Percentiles rank a stretch among this genome's conserved stretches.
Evolutionary conservation across 208 protist species (phyloP).

Genomic region (Plasmodiophora brassicae): DNA sequence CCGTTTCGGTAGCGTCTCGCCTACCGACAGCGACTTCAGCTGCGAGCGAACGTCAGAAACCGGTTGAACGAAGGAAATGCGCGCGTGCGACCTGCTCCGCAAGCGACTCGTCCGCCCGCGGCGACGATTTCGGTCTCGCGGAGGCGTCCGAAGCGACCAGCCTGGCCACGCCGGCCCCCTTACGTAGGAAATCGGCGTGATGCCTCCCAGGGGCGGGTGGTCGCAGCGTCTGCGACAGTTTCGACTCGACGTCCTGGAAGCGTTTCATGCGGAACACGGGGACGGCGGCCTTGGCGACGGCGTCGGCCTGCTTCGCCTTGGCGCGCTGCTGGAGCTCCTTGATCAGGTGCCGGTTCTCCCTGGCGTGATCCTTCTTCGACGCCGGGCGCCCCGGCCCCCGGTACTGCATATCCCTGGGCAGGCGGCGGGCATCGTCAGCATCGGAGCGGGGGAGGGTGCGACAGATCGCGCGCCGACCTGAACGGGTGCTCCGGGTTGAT

Average conservation of each 20-base stretch:
- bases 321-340: neutral
- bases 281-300: neutral
- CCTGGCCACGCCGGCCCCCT: no score
- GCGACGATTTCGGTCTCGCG: no score
- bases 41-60: neutral
- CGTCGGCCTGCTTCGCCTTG: neutral
- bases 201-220: neutral
- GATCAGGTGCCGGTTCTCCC: neutral
- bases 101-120: no score
- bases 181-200: neutral
- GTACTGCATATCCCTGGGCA: neutral
- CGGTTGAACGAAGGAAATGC: no score
- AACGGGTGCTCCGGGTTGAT: slow-evolving; percentile 9
- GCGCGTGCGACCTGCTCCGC: no score
- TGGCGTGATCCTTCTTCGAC: neutral
- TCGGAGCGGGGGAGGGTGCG: neutral
- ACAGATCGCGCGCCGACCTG: neutral
- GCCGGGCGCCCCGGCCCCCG: neutral
- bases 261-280: slow-evolving; percentile 13
- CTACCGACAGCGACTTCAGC: neutral
- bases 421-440: neutral
- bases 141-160: no score
- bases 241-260: neutral
- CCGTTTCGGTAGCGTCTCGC: neutral
- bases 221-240: neutral